These are phyloP conservation scores for Nakataea oryzae DNA, from an alignment of 2,329 filamentous ascomycete species.

Conservation along the genomic window DNA sequence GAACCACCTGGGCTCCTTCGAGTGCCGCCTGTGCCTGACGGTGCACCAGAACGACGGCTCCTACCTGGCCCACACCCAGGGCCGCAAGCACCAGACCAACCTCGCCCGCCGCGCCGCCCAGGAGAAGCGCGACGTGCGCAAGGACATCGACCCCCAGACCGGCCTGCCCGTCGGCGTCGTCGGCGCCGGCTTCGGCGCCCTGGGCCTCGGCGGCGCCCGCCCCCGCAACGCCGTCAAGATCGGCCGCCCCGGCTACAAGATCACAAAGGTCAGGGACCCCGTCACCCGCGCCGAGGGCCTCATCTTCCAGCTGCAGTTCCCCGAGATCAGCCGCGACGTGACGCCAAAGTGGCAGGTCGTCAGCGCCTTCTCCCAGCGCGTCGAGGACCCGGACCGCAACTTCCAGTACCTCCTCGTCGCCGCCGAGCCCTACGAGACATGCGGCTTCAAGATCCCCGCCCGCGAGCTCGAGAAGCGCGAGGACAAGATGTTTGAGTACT, in stretches of 20 bases:
- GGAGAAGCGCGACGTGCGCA: conserved; percentile 78
- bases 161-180: conserved; percentile 66
- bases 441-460: conserved; percentile 90
- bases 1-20: conserved; percentile 96
- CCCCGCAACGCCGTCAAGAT: conserved; percentile 90
- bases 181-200: conserved; percentile 51
- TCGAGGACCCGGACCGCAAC: conserved; percentile 88
- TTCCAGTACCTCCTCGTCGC: conserved; percentile 94
- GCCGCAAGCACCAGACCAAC: conserved; percentile 98
- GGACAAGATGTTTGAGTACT: conserved; percentile 86
- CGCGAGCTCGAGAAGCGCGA: conserved; percentile 85
- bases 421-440: conserved; percentile 96
- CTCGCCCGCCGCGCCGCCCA: conserved; percentile 90
- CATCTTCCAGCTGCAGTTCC: conserved; percentile 93
- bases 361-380: conserved; percentile 92
- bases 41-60: conserved; percentile 99
- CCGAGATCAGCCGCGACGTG: conserved; percentile 70
- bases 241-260: conserved; percentile 91
- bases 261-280: conserved; percentile 89
- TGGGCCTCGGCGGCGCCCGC: conserved; percentile 40
- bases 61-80: conserved; percentile 96
- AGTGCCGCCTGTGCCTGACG: conserved; percentile 92
- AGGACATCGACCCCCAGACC: conserved; percentile 56
- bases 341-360: conserved; percentile 87
- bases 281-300: conserved; percentile 80